phyloP scores from a whole-genome alignment of 305 asterid species.

The Solanum chacoense region DNA sequence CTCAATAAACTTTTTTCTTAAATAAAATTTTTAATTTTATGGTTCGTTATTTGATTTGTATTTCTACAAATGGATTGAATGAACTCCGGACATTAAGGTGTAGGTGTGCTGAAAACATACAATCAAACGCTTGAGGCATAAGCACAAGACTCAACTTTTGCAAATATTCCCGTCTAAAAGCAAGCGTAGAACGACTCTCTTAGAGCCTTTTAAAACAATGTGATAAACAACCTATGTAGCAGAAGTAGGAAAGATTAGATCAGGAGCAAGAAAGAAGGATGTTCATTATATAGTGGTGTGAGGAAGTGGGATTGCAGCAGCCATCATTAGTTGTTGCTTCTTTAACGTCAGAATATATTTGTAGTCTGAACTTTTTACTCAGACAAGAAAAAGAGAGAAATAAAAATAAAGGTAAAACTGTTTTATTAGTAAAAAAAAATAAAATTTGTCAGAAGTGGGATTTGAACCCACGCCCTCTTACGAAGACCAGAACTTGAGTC shows the following conservation, averaged over 20 bases:
- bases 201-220: not conserved
- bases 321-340: not conserved
- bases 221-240: not conserved
- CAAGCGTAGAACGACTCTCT: not conserved
- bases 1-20: not conserved
- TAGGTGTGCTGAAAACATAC: not conserved
- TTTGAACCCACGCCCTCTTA: slow-evolving; percentile 35
- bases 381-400: not conserved
- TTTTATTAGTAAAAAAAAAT: not conserved
- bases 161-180: not conserved
- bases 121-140: not conserved
- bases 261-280: not conserved
- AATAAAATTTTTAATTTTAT: not conserved
- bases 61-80: not conserved
- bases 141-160: not conserved
- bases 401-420: not conserved
- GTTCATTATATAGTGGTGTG: not conserved
- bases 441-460: slow-evolving; percentile 24
- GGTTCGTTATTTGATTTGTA: not conserved
- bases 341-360: not conserved
- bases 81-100: not conserved
- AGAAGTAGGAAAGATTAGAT: not conserved
- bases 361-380: not conserved
- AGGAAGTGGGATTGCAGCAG: not conserved
- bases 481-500: slow-evolving; percentile 31